Conservation (phyloP, 208 protist genomes). For the Trypanosoma congolense region DNA sequence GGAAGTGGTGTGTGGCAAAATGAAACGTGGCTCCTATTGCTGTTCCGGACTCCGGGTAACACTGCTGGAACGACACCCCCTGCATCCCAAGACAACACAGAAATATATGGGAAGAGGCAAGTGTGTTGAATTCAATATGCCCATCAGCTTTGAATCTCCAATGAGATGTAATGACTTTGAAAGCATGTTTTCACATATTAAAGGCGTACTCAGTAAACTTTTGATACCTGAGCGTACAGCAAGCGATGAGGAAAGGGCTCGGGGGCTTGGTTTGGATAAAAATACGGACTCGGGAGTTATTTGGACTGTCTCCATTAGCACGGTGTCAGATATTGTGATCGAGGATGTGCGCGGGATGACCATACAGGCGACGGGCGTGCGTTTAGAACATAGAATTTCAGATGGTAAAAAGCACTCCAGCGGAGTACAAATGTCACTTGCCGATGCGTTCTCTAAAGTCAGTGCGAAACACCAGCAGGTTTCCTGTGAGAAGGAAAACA, state of each 20-base stretch:
- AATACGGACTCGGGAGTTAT: slow-evolving; percentile 12
- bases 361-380: slow-evolving; percentile 64
- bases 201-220: slow-evolving; percentile 35
- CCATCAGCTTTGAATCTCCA: slow-evolving; percentile 45
- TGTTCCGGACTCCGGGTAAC: slow-evolving; percentile 55
- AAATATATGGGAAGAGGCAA: slow-evolving; percentile 85
- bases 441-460: slow-evolving; percentile 40
- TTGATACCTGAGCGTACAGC: slow-evolving; percentile 39
- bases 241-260: slow-evolving; percentile 31
- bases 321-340: slow-evolving; percentile 57
- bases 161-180: slow-evolving; percentile 30
- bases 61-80: slow-evolving; percentile 75
- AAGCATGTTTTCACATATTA: slow-evolving; percentile 40
- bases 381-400: not conserved
- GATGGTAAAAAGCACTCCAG: slow-evolving; percentile 10
- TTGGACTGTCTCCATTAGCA: slow-evolving; percentile 61
- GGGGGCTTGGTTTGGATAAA: slow-evolving; percentile 30
- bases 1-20: slow-evolving; percentile 65
- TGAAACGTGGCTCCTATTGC: slow-evolving; percentile 36
- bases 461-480: not conserved
- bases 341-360: slow-evolving; percentile 78
- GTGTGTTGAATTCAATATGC: slow-evolving; percentile 76
- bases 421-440: slow-evolving; percentile 47
- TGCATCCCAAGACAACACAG: slow-evolving; percentile 64
- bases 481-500: not conserved